phyloP scores from a whole-genome alignment of 164 flowering plant genomes.

The Nymphaea thermarum region DNA sequence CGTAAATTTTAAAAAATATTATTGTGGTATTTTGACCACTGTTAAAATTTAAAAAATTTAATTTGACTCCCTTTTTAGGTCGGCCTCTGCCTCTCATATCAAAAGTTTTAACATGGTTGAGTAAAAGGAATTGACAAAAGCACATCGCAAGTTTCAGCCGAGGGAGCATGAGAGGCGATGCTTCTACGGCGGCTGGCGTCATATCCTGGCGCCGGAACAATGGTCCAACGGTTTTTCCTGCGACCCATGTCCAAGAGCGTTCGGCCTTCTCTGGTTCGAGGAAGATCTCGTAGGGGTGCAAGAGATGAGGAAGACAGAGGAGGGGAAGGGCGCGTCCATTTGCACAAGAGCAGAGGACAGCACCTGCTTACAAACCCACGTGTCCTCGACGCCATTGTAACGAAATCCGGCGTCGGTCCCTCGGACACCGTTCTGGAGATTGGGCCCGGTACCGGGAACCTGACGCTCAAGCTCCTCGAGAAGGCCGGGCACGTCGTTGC shows the following conservation, averaged over 20 bases:
- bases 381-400: slow-evolving; percentile 63
- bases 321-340: slow-evolving; percentile 11
- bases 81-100: too few species aligned
- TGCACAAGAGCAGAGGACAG: slow-evolving; percentile 78
- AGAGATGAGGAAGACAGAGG: slow-evolving; percentile 13
- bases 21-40: too few species aligned
- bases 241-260: background rate
- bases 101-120: too few species aligned
- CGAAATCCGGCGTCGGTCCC: slow-evolving; percentile 36
- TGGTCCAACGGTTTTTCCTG: background rate
- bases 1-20: too few species aligned
- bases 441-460: slow-evolving; percentile 98
- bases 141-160: background rate
- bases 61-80: too few species aligned
- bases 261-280: background rate
- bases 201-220: background rate
- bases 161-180: background rate
- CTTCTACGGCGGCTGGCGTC: background rate
- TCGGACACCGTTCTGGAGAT: slow-evolving; percentile 77
- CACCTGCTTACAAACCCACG: slow-evolving; percentile 78
- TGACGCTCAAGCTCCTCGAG: slow-evolving; percentile 74
- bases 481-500: slow-evolving; percentile 57
- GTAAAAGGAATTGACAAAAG: too few species aligned
- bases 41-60: too few species aligned
- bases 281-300: slow-evolving; percentile 3